phyloP scores from a whole-genome alignment of 1,284 basidiomycete genomes.

The Ustilago crameri region DNA sequence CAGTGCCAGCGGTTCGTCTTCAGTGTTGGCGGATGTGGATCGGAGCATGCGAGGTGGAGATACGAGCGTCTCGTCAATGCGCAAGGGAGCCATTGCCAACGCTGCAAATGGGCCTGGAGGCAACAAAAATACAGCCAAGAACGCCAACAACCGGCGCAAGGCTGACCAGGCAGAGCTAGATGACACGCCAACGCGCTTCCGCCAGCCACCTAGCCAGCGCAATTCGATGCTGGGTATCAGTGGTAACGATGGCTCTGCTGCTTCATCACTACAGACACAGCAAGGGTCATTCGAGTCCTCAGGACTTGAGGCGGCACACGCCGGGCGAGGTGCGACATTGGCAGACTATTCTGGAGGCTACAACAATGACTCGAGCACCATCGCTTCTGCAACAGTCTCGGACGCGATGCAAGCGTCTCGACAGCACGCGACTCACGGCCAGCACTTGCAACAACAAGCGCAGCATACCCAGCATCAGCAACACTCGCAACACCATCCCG shows the following conservation, averaged over 20 bases:
- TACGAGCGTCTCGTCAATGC: constrained; percentile 19
- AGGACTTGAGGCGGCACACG: constrained; percentile 38
- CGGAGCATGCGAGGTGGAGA: constrained; percentile 22
- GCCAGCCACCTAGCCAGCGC: constrained; percentile 35
- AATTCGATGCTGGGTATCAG: constrained; percentile 28
- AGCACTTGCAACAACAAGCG: constrained; percentile 27
- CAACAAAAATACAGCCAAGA: constrained; percentile 14
- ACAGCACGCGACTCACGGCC: constrained; percentile 33
- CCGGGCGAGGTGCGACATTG: constrained; percentile 26
- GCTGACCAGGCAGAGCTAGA: constrained; percentile 47
- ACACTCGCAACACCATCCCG: constrained; percentile 36
- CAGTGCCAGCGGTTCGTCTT: constrained; percentile 33
- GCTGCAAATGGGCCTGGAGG: constrained; percentile 5
- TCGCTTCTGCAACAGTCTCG: constrained; percentile 25
- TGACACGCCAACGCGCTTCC: constrained; percentile 43
- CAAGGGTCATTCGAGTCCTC: constrained; percentile 32
- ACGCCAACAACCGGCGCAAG: constrained; percentile 31
- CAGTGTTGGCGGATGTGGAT: constrained; percentile 36
- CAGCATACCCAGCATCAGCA: constrained; percentile 23
- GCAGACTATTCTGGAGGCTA: constrained; percentile 34
- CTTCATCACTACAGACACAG: constrained; percentile 36
- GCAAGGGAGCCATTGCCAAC: constrained; percentile 17
- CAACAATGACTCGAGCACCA: constrained; percentile 36
- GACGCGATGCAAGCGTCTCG: constrained; percentile 35
- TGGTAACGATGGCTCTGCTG: constrained; percentile 18